Percentiles rank a stretch among this genome's conserved stretches.
These are phyloP conservation scores for Sicyos edulis DNA, from an alignment of 306 rosid genomes.

Conservation along the genomic window DNA sequence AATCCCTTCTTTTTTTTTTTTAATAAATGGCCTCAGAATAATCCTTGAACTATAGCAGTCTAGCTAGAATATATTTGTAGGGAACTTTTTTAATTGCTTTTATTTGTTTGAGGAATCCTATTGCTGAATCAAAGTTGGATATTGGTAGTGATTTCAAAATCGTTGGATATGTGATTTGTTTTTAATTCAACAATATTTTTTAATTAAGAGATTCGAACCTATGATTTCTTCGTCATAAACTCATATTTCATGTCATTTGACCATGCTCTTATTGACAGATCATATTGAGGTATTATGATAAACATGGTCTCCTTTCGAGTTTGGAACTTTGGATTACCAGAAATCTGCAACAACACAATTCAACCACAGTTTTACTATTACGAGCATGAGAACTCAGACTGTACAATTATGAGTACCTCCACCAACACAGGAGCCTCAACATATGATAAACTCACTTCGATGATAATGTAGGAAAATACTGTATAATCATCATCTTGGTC, in stretches of 20 bases:
- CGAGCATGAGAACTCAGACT: constrained; percentile 29
- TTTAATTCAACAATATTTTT: too few species aligned
- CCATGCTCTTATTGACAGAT: not conserved
- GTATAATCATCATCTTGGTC: constrained; percentile 66
- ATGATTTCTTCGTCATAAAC: too few species aligned
- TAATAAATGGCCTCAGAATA: not conserved
- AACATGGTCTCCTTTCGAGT: not conserved
- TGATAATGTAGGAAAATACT: constrained; percentile 12
- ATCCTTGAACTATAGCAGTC: not conserved
- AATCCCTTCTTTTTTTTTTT: too few species aligned
- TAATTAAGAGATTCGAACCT: too few species aligned
- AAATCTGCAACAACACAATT: constrained; percentile 20
- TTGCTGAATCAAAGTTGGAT: not conserved
- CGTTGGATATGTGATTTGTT: too few species aligned
- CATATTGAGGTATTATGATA: not conserved
- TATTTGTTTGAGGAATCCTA: not conserved
- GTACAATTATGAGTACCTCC: constrained; percentile 39
- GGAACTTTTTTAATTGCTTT: not conserved
- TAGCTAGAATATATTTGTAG: not conserved
- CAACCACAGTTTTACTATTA: constrained; percentile 35
- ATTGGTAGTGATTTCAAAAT: not conserved
- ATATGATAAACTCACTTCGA: constrained; percentile 35
- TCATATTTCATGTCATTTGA: too few species aligned
- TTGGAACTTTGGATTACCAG: not conserved
- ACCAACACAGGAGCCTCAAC: constrained; percentile 28